phyloP scores from a whole-genome alignment of 805 yeast species.

The Metschnikowia dekortorum region DNA sequence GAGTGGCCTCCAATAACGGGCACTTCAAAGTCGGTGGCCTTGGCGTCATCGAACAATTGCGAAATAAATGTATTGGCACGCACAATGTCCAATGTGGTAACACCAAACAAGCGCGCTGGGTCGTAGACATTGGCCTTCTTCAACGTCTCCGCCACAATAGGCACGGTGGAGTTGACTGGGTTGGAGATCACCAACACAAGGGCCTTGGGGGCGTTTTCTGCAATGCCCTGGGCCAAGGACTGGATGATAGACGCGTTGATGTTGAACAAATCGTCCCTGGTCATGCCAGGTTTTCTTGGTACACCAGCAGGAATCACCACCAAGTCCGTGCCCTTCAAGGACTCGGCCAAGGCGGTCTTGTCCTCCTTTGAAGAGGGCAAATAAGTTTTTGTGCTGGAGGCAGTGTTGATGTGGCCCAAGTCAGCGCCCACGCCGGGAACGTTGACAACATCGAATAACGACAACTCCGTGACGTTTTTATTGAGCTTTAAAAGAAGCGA shows the following conservation, averaged over 20 bases:
- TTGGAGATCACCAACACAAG: slow-evolving; percentile 80
- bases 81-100: slow-evolving; percentile 82
- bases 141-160: slow-evolving; percentile 79
- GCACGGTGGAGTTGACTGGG: slow-evolving; percentile 92
- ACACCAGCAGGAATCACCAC: slow-evolving; percentile 79
- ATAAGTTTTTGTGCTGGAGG: slow-evolving; percentile 54
- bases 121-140: slow-evolving; percentile 63
- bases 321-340: slow-evolving; percentile 44
- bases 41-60: slow-evolving; percentile 41
- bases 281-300: slow-evolving; percentile 94
- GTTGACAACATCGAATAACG: slow-evolving; percentile 80
- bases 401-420: slow-evolving; percentile 75
- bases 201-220: slow-evolving; percentile 67
- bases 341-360: slow-evolving; percentile 40
- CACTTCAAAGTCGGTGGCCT: slow-evolving; percentile 52
- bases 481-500: slow-evolving; percentile 74
- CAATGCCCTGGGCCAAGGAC: slow-evolving; percentile 70
- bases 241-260: slow-evolving; percentile 79
- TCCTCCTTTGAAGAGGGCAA: slow-evolving; percentile 54
- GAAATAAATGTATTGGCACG: slow-evolving; percentile 81
- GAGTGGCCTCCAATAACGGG: slow-evolving; percentile 94
- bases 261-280: slow-evolving; percentile 83
- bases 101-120: slow-evolving; percentile 76
- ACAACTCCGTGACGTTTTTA: slow-evolving; percentile 57
- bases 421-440: slow-evolving; percentile 88